Percentiles rank a stretch among this genome's conserved stretches.
phyloP scores from a whole-genome alignment of 306 rosid genomes.

The Myrica gale region DNA sequence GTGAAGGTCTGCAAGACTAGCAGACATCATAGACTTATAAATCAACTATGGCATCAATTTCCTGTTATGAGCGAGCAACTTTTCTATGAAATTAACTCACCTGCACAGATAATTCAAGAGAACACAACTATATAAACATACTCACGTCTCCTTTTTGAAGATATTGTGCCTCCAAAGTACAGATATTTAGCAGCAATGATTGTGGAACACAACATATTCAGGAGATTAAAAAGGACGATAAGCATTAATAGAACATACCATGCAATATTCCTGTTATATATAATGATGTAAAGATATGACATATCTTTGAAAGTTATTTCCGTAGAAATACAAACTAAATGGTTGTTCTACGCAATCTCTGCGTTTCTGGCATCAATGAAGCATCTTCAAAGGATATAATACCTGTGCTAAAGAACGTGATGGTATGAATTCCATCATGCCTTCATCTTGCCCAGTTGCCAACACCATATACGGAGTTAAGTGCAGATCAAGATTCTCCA shows the following conservation, averaged over 20 bases:
- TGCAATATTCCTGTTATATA: background rate
- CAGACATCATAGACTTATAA: background rate
- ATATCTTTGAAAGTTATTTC: background rate
- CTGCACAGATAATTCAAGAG: background rate
- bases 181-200: background rate
- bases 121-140: background rate
- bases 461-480: slow-evolving; percentile 92
- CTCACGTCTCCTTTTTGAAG: background rate
- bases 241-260: background rate
- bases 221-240: background rate
- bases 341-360: slow-evolving; percentile 21
- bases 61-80: background rate
- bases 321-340: background rate
- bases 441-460: slow-evolving; percentile 99
- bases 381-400: slow-evolving; percentile 18
- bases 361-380: background rate
- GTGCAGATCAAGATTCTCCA: slow-evolving; percentile 88
- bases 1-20: background rate
- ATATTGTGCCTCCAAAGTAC: background rate
- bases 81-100: background rate
- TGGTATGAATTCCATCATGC: slow-evolving; percentile 95
- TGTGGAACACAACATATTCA: background rate
- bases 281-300: background rate
- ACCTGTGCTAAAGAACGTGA: slow-evolving; percentile 91
- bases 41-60: background rate